Base-by-base conservation (phyloP, 1,284 basidiomycete species). In the Acaromyces ingoldii region DNA sequence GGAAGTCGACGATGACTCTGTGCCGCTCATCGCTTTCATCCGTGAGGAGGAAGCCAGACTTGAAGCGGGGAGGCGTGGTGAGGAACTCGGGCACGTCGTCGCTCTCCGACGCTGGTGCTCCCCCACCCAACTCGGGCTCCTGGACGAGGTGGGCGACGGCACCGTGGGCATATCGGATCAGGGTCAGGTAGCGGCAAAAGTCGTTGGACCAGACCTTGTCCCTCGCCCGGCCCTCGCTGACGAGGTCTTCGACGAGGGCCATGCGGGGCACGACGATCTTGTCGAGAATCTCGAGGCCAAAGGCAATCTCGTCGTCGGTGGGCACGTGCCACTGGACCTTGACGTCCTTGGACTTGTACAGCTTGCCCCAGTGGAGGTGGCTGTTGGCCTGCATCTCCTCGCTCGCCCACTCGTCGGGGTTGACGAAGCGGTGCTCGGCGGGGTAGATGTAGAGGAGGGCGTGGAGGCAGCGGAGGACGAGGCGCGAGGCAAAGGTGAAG, bases 301-400 rank as follows among this genome's bases (percentile, higher is more conserved):
- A 88, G 29, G 81, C 81, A 57, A 97, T 82, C 76, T 98, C 91
- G 22, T 81, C 83, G 1, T 76, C 64, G 15, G 79, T 83, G 3
- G 91, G 87, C 17, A 86, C 85, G 56, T 93, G 91, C 93, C 95
- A 98, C 56, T 88, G 83, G 21, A 93, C 82, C 56, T 84, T 81
- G 43, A 91, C 85, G 49, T 95, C 87, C 60, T 85, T 81, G 6
- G 85, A 80, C 51, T 87, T 83, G 76, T 88, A 91, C 53, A 88
- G 78, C 57, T 83, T 83, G 25, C 92, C 92, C 91, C 92, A 96
- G 53, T 84, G 81, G 7, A 82, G 77, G 56, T 85, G 86, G 65
- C 91, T 87, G 55, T 84, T 81, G 42, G 78, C 79, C 59, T 86
- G 81, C 71, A 91, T 89, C 44, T 82, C 89, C 86, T 85, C 80